These are phyloP conservation scores for Prunus fruticosa DNA, from an alignment of 306 rosid genomes.

Conservation along the genomic window DNA sequence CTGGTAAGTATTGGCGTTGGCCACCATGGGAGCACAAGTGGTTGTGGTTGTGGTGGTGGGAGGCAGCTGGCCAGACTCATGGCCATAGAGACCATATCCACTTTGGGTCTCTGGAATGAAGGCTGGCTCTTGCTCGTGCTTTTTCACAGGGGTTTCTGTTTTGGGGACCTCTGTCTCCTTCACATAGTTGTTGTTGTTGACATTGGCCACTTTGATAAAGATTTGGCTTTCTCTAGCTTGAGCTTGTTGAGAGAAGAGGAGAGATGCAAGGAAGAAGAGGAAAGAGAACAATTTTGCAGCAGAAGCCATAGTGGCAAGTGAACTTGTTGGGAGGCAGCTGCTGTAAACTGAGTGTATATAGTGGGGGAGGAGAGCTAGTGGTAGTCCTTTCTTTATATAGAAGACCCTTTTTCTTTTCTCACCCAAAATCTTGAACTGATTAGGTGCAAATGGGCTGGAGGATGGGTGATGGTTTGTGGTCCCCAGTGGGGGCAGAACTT, in stretches of 20 bases:
- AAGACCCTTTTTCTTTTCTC: conserved; percentile 10
- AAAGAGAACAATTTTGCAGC: conserved; percentile 25
- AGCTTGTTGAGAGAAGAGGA: conserved; percentile 47
- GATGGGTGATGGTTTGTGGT: conserved; percentile 48
- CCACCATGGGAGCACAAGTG: too few relatives aligned
- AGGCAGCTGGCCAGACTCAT: conserved; percentile 49
- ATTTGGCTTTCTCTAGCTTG: conserved; percentile 70
- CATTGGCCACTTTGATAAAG: conserved; percentile 75
- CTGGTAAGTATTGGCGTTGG: too few relatives aligned
- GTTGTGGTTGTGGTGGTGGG: conserved; percentile 34
- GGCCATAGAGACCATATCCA: conserved; percentile 88
- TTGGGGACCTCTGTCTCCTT: conserved; percentile 44
- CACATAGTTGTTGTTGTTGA: conserved; percentile 23
- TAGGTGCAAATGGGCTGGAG: conserved; percentile 50
- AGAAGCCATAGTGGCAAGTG: conserved; percentile 52
- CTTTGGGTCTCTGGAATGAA: conserved; percentile 61
- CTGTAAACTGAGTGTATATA: not conserved
- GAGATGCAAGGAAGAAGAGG: conserved; percentile 45
- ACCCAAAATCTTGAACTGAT: conserved; percentile 29
- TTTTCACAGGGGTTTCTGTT: conserved; percentile 19
- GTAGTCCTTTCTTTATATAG: conserved; percentile 42
- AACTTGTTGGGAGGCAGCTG: not conserved
- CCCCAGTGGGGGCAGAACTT: conserved; percentile 35
- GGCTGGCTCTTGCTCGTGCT: conserved; percentile 43
- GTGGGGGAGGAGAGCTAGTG: conserved; percentile 9